Evolutionary conservation across 306 rosid genomes (phyloP).

Genomic region (Styphnolobium japonicum): DNA sequence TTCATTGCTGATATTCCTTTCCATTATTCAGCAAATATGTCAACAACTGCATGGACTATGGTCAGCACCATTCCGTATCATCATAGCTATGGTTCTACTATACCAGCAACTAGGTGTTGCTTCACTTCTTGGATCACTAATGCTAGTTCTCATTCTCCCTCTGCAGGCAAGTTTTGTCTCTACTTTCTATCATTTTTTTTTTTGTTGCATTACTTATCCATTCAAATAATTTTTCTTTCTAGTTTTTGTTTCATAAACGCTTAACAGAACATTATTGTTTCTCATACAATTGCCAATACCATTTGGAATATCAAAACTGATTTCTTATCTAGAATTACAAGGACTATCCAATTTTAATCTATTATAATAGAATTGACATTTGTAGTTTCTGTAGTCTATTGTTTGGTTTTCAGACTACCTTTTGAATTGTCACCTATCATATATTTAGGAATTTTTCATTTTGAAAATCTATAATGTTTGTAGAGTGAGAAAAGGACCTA

Average conservation of each 20-base stretch:
- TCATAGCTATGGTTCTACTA: conserved; percentile 66
- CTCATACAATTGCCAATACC: neutral
- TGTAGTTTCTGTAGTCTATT: neutral
- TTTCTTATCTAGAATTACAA: no score
- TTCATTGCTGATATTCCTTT: neutral
- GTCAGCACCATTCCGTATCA: conserved; percentile 90
- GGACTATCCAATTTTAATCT: no score
- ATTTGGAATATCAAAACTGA: neutral
- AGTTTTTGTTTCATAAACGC: neutral
- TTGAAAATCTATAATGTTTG: neutral
- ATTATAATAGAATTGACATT: neutral
- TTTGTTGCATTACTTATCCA: neutral
- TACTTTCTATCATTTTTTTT: neutral
- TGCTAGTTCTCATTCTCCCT: conserved; percentile 68
- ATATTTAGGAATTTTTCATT: neutral
- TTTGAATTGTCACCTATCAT: neutral
- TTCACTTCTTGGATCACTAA: conserved; percentile 66
- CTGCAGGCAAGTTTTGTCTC: conserved; percentile 52
- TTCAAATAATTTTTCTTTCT: neutral
- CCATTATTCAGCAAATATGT: conserved; percentile 61
- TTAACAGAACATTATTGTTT: neutral
- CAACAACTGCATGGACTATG: conserved; percentile 80
- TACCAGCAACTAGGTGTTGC: conserved; percentile 95
- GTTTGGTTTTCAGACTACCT: neutral
- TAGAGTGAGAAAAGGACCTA: neutral